Conservation (phyloP, 192 early-diverging fungal genomes). For the Dissophora globulifera region DNA sequence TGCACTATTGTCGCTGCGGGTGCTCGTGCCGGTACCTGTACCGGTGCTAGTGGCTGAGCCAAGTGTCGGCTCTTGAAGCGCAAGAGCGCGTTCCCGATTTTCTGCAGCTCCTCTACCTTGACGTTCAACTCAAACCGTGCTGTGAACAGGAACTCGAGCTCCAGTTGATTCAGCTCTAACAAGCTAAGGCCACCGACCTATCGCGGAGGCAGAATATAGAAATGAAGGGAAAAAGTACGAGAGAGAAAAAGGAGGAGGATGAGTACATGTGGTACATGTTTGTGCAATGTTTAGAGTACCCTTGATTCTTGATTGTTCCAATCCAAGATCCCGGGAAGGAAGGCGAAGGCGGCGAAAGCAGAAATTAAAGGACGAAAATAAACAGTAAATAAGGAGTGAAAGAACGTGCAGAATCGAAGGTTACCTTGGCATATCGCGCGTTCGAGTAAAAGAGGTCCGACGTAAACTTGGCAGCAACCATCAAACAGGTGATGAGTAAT, state of each 20-base stretch:
- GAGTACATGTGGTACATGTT: no score
- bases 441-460: conserved; percentile 82
- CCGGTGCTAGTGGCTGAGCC: neutral
- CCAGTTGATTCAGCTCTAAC: conserved; percentile 77
- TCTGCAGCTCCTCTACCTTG: conserved; percentile 67
- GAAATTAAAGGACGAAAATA: neutral
- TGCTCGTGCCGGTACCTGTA: neutral
- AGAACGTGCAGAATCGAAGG: conserved; percentile 14
- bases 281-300: no score
- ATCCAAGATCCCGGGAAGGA: no score
- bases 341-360: neutral
- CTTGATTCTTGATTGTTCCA: no score
- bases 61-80: conserved; percentile 14
- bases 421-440: conserved; percentile 77
- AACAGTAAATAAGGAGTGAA: no score
- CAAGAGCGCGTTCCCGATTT: conserved; percentile 30
- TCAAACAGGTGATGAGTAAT: conserved; percentile 71
- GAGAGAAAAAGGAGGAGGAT: no score
- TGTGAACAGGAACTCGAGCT: conserved; percentile 79
- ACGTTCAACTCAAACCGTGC: conserved; percentile 76
- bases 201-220: neutral
- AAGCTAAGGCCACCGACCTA: conserved; percentile 79
- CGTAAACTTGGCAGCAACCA: conserved; percentile 79
- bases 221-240: conserved; percentile 5
- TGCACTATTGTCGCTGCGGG: neutral